These are phyloP conservation scores for Ogataea parapolymorpha DNA, from an alignment of 805 yeast species.

Conservation along the genomic window DNA sequence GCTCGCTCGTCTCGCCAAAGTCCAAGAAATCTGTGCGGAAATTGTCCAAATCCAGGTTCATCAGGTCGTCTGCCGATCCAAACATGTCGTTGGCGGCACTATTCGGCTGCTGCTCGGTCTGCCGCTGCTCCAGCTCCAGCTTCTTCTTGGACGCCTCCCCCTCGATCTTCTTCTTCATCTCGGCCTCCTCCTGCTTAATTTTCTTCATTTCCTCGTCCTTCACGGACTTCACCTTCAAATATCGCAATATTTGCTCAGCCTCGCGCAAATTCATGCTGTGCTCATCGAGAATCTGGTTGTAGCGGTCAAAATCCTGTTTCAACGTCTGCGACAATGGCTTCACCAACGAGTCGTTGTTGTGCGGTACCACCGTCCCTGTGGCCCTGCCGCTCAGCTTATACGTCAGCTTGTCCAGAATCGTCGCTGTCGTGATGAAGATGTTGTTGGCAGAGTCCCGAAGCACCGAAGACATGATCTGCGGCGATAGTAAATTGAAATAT, in stretches of 20 bases:
- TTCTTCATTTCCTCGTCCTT: constrained; percentile 27
- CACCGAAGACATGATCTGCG: constrained; percentile 22
- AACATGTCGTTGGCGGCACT: constrained; percentile 8
- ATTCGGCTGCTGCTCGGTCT: constrained; percentile 15
- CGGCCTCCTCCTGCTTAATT: constrained; percentile 23
- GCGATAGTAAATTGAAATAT: not conserved
- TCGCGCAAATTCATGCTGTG: constrained; percentile 28
- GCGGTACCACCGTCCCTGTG: constrained; percentile 26
- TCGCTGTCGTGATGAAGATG: constrained; percentile 32
- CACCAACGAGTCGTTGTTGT: constrained; percentile 28
- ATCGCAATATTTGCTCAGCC: constrained; percentile 27
- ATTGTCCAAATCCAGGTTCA: constrained; percentile 29
- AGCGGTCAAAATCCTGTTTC: constrained; percentile 25
- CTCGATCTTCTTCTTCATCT: constrained; percentile 20
- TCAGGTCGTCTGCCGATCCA: constrained; percentile 22
- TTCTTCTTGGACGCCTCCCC: constrained; percentile 19
- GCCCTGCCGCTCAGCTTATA: constrained; percentile 26
- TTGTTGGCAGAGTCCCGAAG: constrained; percentile 32
- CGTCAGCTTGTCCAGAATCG: constrained; percentile 30
- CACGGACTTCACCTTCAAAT: constrained; percentile 25
- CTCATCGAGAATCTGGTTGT: constrained; percentile 30
- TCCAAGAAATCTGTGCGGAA: constrained; percentile 21
- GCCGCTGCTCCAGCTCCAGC: constrained; percentile 16
- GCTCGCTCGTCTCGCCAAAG: constrained; percentile 11
- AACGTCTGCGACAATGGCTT: constrained; percentile 26